These are phyloP conservation scores for Vitis hybrid DNA, from an alignment of 177 flowering plant species.

Conservation along the genomic window DNA sequence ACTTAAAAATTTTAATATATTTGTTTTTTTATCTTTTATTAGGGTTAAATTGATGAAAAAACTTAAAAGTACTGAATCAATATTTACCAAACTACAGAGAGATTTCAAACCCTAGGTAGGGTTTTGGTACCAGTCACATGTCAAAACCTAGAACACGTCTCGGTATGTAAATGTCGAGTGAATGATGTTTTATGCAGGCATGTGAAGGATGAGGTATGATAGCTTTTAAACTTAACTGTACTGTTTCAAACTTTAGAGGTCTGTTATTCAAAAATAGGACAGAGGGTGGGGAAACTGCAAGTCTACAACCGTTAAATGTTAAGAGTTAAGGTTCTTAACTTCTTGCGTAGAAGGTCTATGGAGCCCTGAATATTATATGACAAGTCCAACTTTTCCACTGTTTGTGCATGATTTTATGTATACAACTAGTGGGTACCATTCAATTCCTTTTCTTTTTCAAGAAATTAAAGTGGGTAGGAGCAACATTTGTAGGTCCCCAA, in stretches of 20 bases:
- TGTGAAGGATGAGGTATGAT: neutral
- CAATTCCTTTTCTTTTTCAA: conserved; percentile 25
- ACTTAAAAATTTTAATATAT: too few species aligned
- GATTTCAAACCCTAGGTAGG: too few species aligned
- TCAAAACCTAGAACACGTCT: too few species aligned
- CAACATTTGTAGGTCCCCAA: conserved; percentile 15
- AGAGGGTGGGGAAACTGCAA: neutral
- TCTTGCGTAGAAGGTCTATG: conserved; percentile 8
- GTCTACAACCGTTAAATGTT: neutral
- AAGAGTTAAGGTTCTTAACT: neutral
- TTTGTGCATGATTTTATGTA: neutral
- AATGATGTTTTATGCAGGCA: too few species aligned
- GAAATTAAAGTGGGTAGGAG: conserved; percentile 17
- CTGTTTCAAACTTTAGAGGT: neutral
- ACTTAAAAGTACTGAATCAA: too few species aligned
- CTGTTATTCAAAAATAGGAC: neutral
- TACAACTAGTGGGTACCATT: conserved; percentile 22
- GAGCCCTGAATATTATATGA: neutral
- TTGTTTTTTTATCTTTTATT: too few species aligned
- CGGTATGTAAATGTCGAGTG: too few species aligned
- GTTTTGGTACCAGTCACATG: too few species aligned
- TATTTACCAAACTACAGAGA: too few species aligned
- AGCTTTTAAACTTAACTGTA: too few species aligned
- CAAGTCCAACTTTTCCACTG: neutral
- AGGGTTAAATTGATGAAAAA: too few species aligned